Evolutionary conservation across 352 stramenopile species (phyloP).

Genomic region (Phytophthora hybrid): DNA sequence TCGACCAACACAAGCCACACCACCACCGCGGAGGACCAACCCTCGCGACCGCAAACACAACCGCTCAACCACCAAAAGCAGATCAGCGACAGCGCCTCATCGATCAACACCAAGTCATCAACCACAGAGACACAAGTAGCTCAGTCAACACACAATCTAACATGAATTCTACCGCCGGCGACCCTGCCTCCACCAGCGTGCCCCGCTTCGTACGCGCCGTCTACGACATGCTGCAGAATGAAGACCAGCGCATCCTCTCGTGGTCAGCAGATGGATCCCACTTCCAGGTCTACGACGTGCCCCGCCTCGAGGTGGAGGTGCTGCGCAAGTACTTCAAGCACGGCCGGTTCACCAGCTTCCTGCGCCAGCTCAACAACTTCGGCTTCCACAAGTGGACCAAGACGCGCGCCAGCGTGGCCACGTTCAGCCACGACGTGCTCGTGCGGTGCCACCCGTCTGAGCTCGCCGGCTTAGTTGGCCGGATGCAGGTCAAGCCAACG

Average conservation of each 20-base stretch:
- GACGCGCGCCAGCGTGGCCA: constrained; percentile 79
- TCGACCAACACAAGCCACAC: background rate
- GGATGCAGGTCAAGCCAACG: constrained; percentile 20
- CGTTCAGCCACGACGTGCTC: constrained; percentile 77
- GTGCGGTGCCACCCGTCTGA: constrained; percentile 49
- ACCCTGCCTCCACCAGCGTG: constrained; percentile 10
- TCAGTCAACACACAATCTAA: background rate
- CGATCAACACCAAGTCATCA: too few relatives aligned
- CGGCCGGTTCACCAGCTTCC: too few relatives aligned
- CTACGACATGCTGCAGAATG: constrained; percentile 66
- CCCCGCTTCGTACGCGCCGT: constrained; percentile 60
- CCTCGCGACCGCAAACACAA: too few relatives aligned
- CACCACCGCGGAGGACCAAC: background rate
- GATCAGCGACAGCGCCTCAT: background rate
- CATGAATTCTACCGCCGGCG: background rate
- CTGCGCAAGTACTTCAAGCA: constrained; percentile 96
- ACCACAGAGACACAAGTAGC: too few relatives aligned
- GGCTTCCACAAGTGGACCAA: too few relatives aligned
- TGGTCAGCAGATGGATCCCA: constrained; percentile 64
- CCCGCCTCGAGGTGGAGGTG: constrained; percentile 64
- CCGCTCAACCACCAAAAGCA: background rate
- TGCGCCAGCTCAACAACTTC: too few relatives aligned
- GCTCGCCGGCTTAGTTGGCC: constrained; percentile 11
- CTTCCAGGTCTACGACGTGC: constrained; percentile 86
- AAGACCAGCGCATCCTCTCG: constrained; percentile 54